Evolutionary conservation across 495 filamentous ascomycete species (phyloP).

Genomic region (Tetracladium marchalianum): DNA sequence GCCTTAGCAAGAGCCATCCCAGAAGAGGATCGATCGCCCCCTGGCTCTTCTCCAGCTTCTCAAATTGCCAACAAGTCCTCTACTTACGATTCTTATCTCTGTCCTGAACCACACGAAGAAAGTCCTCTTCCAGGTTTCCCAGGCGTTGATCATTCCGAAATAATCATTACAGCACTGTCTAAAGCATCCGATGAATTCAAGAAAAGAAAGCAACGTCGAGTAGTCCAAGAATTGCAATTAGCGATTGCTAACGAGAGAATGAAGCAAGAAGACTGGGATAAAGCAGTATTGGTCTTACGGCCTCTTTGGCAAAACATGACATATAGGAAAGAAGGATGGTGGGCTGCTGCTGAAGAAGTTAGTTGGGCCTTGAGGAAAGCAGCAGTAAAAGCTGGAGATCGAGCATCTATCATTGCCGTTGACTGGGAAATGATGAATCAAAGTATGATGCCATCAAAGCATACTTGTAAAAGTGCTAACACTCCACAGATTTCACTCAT

Average conservation of each 20-base stretch:
- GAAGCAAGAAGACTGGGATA: constrained; percentile 48
- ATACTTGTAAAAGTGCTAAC: not conserved
- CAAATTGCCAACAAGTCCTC: constrained; percentile 57
- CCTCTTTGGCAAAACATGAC: constrained; percentile 63
- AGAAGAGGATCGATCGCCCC: constrained; percentile 59
- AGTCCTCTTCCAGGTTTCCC: constrained; percentile 39
- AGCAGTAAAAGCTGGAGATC: constrained; percentile 52
- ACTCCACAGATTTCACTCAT: constrained; percentile 45
- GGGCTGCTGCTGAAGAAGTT: constrained; percentile 60
- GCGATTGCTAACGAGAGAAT: constrained; percentile 62
- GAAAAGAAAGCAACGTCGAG: constrained; percentile 27
- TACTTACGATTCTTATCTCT: constrained; percentile 79
- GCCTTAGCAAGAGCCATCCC: constrained; percentile 57
- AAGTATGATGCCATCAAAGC: constrained; percentile 34
- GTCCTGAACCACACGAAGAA: constrained; percentile 65
- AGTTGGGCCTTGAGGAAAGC: constrained; percentile 66
- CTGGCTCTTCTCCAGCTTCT: constrained; percentile 56
- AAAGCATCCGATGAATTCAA: constrained; percentile 54
- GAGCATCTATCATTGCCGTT: constrained; percentile 59
- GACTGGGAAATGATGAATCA: constrained; percentile 74
- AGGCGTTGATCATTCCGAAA: constrained; percentile 51
- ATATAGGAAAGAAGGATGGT: constrained; percentile 77
- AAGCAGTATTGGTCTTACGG: constrained; percentile 55
- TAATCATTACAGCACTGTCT: constrained; percentile 51
- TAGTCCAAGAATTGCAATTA: constrained; percentile 58